Percentiles rank a stretch among this genome's conserved stretches.
These are phyloP conservation scores for Populus deltoides DNA, from an alignment of 345 rosid species.

Conservation along the genomic window DNA sequence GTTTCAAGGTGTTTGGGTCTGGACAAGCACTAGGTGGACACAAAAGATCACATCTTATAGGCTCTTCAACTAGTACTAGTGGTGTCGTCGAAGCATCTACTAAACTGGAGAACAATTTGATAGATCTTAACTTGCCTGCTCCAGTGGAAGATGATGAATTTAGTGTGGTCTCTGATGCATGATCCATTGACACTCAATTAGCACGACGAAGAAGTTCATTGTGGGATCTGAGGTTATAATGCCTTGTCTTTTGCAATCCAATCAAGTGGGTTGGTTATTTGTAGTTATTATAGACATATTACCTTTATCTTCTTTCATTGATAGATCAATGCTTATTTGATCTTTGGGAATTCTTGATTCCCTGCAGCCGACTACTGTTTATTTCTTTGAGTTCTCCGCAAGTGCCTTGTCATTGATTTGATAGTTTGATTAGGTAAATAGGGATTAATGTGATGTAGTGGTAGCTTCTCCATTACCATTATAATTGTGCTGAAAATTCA, in stretches of 20 bases:
- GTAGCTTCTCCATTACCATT: not conserved
- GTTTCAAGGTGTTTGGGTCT: slow-evolving; percentile 30
- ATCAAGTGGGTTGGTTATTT: not conserved
- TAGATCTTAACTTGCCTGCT: slow-evolving; percentile 42
- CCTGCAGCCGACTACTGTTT: slow-evolving; percentile 1
- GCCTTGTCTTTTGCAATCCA: not conserved
- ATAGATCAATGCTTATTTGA: not conserved
- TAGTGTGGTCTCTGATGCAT: slow-evolving; percentile 33
- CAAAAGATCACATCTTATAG: slow-evolving; percentile 28
- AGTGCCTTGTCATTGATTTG: not conserved
- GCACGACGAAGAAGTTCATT: not conserved
- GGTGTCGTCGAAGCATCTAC: not conserved
- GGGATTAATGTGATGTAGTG: not conserved
- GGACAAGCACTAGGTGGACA: slow-evolving; percentile 43
- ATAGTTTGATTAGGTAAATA: not conserved
- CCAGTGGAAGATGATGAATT: slow-evolving; percentile 32
- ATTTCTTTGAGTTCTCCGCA: slow-evolving; percentile 16
- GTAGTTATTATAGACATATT: not conserved
- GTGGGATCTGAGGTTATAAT: slow-evolving; percentile 11
- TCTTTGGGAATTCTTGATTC: not conserved
- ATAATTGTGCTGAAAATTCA: not conserved
- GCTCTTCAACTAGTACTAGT: not conserved
- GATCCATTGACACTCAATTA: not conserved
- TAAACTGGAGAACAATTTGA: slow-evolving; percentile 7
- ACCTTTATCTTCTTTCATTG: not conserved